Conservation (phyloP, 1,284 basidiomycete genomes). For the Stygiomarasmius scandens region DNA sequence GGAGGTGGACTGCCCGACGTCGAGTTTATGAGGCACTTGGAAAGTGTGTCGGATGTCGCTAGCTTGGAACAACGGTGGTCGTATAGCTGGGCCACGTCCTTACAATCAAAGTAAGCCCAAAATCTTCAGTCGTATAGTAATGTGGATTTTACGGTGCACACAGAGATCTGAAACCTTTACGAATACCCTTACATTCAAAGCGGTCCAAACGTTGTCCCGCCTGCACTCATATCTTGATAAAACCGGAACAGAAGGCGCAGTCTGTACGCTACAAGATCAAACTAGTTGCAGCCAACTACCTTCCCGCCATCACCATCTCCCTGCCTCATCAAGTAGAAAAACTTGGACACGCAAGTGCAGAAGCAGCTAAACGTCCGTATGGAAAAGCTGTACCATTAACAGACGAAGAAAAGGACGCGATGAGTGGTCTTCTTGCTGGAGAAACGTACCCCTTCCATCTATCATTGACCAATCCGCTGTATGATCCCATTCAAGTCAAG, state of each 20-base stretch:
- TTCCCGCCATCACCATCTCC: conserved; percentile 83
- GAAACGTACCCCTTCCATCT: conserved; percentile 86
- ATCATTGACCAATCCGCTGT: conserved; percentile 89
- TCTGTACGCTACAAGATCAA: conserved; percentile 97
- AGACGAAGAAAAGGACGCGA: conserved; percentile 44
- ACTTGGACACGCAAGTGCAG: conserved; percentile 37
- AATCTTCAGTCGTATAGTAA: conserved; percentile 2
- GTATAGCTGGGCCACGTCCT: conserved; percentile 75
- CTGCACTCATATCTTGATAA: conserved; percentile 96
- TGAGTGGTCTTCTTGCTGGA: conserved; percentile 64
- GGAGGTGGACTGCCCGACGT: conserved; percentile 71
- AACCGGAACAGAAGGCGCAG: conserved; percentile 95
- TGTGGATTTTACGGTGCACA: conserved; percentile 12
- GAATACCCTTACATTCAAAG: conserved; percentile 92
- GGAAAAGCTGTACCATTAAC: conserved; percentile 41
- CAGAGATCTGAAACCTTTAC: conserved; percentile 83
- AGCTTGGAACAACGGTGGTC: conserved; percentile 81
- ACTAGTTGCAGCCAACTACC: conserved; percentile 90
- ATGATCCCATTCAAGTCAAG: conserved; percentile 90
- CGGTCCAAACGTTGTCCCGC: conserved; percentile 92
- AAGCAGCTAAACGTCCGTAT: conserved; percentile 50
- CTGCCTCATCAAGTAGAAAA: conserved; percentile 53
- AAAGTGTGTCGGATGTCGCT: conserved; percentile 65
- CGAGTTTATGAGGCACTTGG: conserved; percentile 67
- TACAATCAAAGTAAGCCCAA: conserved; percentile 62